These are phyloP conservation scores for Cadophora sp. DNA, from an alignment of 2,329 filamentous ascomycete genomes.

Conservation along the genomic window DNA sequence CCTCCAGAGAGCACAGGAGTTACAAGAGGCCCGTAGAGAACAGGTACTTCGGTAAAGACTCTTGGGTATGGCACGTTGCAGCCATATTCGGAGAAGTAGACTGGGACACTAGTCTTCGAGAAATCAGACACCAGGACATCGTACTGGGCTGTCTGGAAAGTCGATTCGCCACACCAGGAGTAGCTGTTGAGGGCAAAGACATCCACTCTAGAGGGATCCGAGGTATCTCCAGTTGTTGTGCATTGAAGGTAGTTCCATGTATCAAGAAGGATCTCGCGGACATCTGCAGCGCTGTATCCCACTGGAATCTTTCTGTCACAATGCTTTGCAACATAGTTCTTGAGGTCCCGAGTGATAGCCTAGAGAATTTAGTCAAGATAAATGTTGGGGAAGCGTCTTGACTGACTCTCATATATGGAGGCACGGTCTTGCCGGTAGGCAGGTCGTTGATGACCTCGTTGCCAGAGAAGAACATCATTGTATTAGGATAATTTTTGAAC, in stretches of 20 bases:
- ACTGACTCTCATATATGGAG: conserved; percentile 67
- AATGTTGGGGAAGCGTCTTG: neutral
- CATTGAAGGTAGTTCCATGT: conserved; percentile 79
- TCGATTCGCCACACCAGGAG: conserved; percentile 73
- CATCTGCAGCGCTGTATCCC: conserved; percentile 82
- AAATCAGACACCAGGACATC: conserved; percentile 70
- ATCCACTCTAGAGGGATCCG: conserved; percentile 70
- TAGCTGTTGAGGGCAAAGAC: conserved; percentile 82
- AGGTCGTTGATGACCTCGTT: conserved; percentile 80
- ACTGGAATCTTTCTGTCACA: conserved; percentile 73
- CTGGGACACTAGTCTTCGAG: conserved; percentile 68
- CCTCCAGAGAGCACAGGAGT: conserved; percentile 73
- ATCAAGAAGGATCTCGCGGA: conserved; percentile 74
- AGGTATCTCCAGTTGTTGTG: conserved; percentile 57
- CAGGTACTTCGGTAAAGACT: conserved; percentile 75
- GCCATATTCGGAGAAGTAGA: conserved; percentile 85
- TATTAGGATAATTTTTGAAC: conserved; percentile 71
- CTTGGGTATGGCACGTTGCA: conserved; percentile 78
- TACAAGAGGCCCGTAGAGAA: conserved; percentile 77
- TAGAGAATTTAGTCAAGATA: conserved; percentile 47
- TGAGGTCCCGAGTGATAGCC: conserved; percentile 80
- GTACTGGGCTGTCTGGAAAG: conserved; percentile 68
- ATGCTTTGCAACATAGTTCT: conserved; percentile 79
- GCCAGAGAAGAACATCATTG: conserved; percentile 76
- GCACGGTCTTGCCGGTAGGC: conserved; percentile 62